Evolutionary conservation across 371 early-diverging fungal genomes (phyloP).

Genomic region (Syncephalis fuscata): DNA sequence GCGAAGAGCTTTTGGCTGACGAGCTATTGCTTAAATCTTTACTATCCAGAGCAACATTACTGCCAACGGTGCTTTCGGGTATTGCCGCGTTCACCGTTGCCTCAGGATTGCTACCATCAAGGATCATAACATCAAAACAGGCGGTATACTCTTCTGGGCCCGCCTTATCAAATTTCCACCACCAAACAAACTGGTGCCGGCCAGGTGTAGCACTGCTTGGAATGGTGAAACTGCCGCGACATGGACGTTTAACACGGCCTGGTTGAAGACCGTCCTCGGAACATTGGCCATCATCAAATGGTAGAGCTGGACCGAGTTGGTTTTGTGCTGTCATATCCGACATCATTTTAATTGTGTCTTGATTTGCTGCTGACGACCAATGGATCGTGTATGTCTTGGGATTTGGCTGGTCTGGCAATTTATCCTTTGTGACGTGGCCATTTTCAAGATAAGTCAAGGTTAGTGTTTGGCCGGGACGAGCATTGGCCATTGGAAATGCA

Average conservation of each 20-base stretch:
- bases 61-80: no score
- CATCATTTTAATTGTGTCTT: slow-evolving; percentile 5
- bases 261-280: slow-evolving; percentile 3
- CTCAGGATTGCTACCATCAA: background rate
- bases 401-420: slow-evolving; percentile 3
- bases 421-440: slow-evolving; percentile 14
- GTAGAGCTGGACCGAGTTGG: slow-evolving; percentile 3
- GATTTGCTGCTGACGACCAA: slow-evolving; percentile 7
- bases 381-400: slow-evolving; percentile 5
- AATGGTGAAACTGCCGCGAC: slow-evolving; percentile 11
- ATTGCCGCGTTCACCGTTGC: no score
- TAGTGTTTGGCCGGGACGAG: slow-evolving; percentile 9
- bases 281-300: slow-evolving; percentile 4
- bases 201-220: slow-evolving; percentile 11
- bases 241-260: slow-evolving; percentile 4
- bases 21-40: no score
- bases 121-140: slow-evolving; percentile 16
- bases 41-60: no score
- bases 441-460: slow-evolving; percentile 15
- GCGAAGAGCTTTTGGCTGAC: no score
- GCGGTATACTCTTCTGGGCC: slow-evolving; percentile 17
- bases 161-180: slow-evolving; percentile 17
- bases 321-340: slow-evolving; percentile 9
- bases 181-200: slow-evolving; percentile 16
- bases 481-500: slow-evolving; percentile 8